Conservation (phyloP, 441 rosid genomes). For the Geranium incanum region DNA sequence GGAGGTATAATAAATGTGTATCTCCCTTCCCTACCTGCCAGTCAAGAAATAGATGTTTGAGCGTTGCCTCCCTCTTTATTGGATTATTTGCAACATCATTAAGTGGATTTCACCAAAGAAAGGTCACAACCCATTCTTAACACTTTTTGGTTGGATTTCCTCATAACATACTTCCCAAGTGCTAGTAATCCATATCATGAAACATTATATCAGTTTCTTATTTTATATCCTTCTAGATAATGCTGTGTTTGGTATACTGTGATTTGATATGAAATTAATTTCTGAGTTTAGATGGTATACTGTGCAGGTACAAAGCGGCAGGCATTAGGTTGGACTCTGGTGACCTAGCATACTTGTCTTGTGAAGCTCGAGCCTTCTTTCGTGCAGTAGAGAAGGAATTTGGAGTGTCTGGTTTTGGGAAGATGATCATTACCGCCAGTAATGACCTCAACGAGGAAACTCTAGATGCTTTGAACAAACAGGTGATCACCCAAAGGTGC, state of each 20-base stretch:
- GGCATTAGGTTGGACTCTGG: constrained; percentile 95
- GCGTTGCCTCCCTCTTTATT: not conserved
- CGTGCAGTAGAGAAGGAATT: constrained; percentile 55
- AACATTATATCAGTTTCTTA: not conserved
- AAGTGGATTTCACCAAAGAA: not conserved
- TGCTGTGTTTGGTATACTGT: not conserved
- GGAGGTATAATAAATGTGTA: not conserved
- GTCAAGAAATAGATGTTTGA: not conserved
- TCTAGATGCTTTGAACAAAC: constrained; percentile 85
- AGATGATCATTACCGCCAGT: constrained; percentile 70
- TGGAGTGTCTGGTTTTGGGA: constrained; percentile 55
- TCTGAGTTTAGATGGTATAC: constrained; percentile 24
- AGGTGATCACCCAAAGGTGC: constrained; percentile 36
- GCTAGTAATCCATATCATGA: not conserved
- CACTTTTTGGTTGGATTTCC: not conserved
- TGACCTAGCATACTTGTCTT: constrained; percentile 77
- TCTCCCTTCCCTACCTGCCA: not conserved
- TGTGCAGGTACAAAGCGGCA: constrained; percentile 63
- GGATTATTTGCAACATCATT: not conserved
- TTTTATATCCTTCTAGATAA: not conserved
- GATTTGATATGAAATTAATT: not conserved
- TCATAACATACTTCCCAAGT: not conserved
- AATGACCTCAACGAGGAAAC: constrained; percentile 97
- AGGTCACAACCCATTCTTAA: not conserved
- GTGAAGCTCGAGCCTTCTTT: constrained; percentile 65